Evolutionary conservation across 2,329 filamentous ascomycete species (phyloP).

Genomic region (Exophiala spinifera): DNA sequence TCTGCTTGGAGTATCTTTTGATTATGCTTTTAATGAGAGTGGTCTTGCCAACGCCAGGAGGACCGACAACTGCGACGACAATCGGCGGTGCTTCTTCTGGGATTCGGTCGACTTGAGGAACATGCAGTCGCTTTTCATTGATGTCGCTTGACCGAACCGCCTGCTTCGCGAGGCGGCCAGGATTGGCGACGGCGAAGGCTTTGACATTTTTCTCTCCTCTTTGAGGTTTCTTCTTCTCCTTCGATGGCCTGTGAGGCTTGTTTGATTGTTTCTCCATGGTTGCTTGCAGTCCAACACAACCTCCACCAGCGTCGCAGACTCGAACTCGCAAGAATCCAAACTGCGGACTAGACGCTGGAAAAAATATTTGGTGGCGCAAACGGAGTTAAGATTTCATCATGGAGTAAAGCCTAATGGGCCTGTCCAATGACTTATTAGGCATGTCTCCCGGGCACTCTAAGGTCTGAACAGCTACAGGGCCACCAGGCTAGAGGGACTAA

Average conservation of each 20-base stretch:
- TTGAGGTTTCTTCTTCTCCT: slow-evolving; percentile 78
- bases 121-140: slow-evolving; percentile 89
- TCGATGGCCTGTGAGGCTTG: slow-evolving; percentile 78
- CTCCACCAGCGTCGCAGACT: slow-evolving; percentile 6
- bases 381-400: not conserved
- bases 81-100: slow-evolving; percentile 93
- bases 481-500: too few species aligned
- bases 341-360: slow-evolving; percentile 1
- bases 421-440: not conserved
- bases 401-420: not conserved
- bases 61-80: slow-evolving; percentile 90
- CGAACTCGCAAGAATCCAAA: slow-evolving; percentile 1
- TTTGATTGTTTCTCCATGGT: slow-evolving; percentile 78
- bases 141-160: slow-evolving; percentile 56
- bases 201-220: slow-evolving; percentile 77
- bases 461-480: too few species aligned
- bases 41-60: slow-evolving; percentile 92
- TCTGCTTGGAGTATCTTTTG: slow-evolving; percentile 92
- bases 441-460: not conserved
- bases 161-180: slow-evolving; percentile 74
- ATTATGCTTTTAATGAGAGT: slow-evolving; percentile 93
- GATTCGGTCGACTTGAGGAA: slow-evolving; percentile 90
- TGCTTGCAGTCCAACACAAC: slow-evolving; percentile 7
- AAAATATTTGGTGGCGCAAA: slow-evolving; percentile 9
- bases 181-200: slow-evolving; percentile 80